Evolutionary conservation across 1,284 basidiomycete species (phyloP).

Genomic region (Apiotrichum brassicae): DNA sequence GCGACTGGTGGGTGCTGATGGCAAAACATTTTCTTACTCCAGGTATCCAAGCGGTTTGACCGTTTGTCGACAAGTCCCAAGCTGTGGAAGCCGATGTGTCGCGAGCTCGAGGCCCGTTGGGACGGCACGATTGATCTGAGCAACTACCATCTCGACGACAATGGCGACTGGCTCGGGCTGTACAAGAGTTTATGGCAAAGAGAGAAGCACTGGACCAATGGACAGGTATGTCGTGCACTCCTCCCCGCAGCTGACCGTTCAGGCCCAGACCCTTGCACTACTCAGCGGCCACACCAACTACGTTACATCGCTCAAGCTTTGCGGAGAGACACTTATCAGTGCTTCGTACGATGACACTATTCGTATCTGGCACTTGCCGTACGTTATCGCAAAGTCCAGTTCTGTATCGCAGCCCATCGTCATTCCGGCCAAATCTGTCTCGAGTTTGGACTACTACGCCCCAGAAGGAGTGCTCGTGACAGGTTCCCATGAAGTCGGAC

Average conservation of each 20-base stretch:
- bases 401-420: conserved; percentile 17
- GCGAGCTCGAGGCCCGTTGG: conserved; percentile 27
- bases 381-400: conserved; percentile 48
- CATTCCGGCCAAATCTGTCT: conserved; percentile 66
- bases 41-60: conserved; percentile 73
- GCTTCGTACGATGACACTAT: conserved; percentile 82
- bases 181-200: conserved; percentile 77
- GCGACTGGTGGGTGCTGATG: conserved; percentile 46
- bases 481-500: conserved; percentile 87
- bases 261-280: conserved; percentile 69
- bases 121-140: conserved; percentile 16
- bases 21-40: conserved; percentile 22
- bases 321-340: conserved; percentile 64
- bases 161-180: conserved; percentile 71
- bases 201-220: conserved; percentile 67
- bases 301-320: conserved; percentile 72
- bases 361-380: conserved; percentile 76
- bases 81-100: conserved; percentile 57
- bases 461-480: conserved; percentile 84
- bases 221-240: conserved; percentile 11
- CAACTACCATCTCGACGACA: conserved; percentile 48
- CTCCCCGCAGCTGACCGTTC: conserved; percentile 8
- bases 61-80: conserved; percentile 61
- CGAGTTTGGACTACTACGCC: conserved; percentile 78
- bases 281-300: conserved; percentile 80